phyloP scores from a whole-genome alignment of 257 asterid species.

The Rubia yunnanensis region DNA sequence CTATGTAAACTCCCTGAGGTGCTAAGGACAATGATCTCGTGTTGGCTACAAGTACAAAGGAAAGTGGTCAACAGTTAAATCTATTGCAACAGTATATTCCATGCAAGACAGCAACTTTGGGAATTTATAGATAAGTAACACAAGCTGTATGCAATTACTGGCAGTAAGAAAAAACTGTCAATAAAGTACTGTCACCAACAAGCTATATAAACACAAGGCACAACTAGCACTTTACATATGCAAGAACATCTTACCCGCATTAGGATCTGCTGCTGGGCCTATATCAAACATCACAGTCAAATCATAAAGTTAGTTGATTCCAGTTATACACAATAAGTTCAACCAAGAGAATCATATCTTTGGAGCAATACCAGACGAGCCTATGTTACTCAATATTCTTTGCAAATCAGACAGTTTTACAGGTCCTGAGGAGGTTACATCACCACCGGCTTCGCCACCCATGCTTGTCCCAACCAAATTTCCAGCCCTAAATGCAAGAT shows the following conservation, averaged over 20 bases:
- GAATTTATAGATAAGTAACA: neutral
- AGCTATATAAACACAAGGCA: neutral
- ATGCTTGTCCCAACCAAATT: slow-evolving; percentile 73
- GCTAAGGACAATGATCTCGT: neutral
- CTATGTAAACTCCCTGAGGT: neutral
- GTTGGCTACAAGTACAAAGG: neutral
- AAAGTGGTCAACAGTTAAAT: neutral
- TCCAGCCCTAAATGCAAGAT: slow-evolving; percentile 50
- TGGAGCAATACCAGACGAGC: slow-evolving; percentile 47
- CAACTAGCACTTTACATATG: neutral
- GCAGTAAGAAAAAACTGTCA: neutral
- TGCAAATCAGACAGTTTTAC: slow-evolving; percentile 85
- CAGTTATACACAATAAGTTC: slow-evolving; percentile 9
- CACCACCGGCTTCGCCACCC: slow-evolving; percentile 72
- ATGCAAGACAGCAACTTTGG: neutral
- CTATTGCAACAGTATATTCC: neutral
- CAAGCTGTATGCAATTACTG: neutral
- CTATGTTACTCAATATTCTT: slow-evolving; percentile 84
- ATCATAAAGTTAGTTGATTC: slow-evolving; percentile 12
- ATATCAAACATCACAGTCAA: slow-evolving; percentile 18
- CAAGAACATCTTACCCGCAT: slow-evolving; percentile 57
- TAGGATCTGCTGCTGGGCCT: slow-evolving; percentile 71
- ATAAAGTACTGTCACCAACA: neutral
- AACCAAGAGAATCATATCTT: slow-evolving; percentile 6
- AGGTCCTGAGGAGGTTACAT: slow-evolving; percentile 86